These are phyloP conservation scores for Xylaria sp. DNA, from an alignment of 2,329 filamentous ascomycete genomes.

Conservation along the genomic window DNA sequence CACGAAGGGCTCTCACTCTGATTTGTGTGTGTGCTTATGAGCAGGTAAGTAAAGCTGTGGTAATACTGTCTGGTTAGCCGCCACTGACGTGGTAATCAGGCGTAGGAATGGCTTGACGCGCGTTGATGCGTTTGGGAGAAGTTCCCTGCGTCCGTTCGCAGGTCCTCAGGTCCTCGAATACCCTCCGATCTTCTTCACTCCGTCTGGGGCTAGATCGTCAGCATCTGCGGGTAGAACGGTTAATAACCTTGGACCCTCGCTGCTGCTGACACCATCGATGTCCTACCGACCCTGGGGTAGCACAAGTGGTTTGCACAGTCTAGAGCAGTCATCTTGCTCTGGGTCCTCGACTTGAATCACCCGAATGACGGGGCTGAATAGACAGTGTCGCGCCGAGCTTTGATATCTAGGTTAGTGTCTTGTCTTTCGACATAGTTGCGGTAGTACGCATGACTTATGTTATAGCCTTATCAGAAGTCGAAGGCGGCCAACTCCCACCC, in stretches of 20 bases:
- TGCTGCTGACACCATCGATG: too few relatives aligned
- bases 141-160: constrained; percentile 1
- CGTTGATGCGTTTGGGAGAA: not conserved
- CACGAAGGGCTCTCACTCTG: not conserved
- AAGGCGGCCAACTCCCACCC: constrained; percentile 4
- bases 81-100: constrained; percentile 1
- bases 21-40: constrained; percentile 7
- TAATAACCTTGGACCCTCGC: not conserved
- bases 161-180: constrained; percentile 2
- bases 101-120: constrained; percentile 2
- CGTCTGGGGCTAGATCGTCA: not conserved
- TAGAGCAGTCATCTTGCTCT: too few relatives aligned
- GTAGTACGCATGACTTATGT: too few relatives aligned
- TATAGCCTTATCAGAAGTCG: constrained; percentile 4
- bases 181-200: not conserved
- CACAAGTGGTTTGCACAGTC: too few relatives aligned
- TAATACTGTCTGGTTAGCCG: constrained; percentile 12
- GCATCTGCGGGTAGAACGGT: too few relatives aligned
- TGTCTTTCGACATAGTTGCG: too few relatives aligned
- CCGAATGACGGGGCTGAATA: too few relatives aligned
- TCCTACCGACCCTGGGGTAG: too few relatives aligned
- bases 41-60: not conserved
- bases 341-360: too few relatives aligned
- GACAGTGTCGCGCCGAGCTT: too few relatives aligned
- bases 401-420: too few relatives aligned